Base-by-base conservation (phyloP, 2,329 filamentous ascomycete species). In the Neonectria ditissima region DNA sequence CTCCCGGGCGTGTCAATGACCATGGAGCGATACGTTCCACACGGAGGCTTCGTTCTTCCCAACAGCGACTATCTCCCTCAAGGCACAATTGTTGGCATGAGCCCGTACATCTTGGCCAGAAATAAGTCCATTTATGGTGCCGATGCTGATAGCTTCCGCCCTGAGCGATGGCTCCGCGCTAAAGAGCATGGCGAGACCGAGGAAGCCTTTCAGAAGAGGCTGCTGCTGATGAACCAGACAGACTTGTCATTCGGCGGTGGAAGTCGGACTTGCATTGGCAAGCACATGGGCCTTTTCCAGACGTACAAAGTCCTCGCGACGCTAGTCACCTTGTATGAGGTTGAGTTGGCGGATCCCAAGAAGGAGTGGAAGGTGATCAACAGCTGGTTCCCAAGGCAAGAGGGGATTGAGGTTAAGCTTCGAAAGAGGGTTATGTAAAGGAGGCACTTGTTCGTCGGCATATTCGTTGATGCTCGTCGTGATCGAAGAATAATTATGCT, bases 301-400 rank as follows among this genome's bases (percentile, higher is more conserved):
- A 78, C 78, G 3, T 81, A 81, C 65, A 86, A 86, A 70, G 71
- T 85, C 13, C 73, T 85, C 22, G 77, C 80, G 4, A 83, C 80
- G 18, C 59, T 83, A n/a, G 78, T 82, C 65, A 72, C 70, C 4
- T 70, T 67, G 50, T 84, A 81, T 59, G 75, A 83, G 20, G 66
- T 75, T 37, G 67, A 73, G 45, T 18, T 75, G 52, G 64, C 56
- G 1, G 65, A 73, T 44, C 61, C 63, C 2, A 48, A 61, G 6
- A 66, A 67, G 52, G 60, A 70, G 24, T 73, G 67, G 70, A 70
- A 67, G 45, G 63, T 72, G 77, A 61, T 48, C 8, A 68, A 68
- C 34, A 66, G 63, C 4, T 69, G 63, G 66, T 69, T 69, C 28
- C 24, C 37, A 2, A 41, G 37, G 4, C 37, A 41, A 10, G 37